Evolutionary conservation across 2,329 filamentous ascomycete genomes (phyloP), one percentile per base, ranked within the genome.

Genomic region (Fusarium compactum): DNA sequence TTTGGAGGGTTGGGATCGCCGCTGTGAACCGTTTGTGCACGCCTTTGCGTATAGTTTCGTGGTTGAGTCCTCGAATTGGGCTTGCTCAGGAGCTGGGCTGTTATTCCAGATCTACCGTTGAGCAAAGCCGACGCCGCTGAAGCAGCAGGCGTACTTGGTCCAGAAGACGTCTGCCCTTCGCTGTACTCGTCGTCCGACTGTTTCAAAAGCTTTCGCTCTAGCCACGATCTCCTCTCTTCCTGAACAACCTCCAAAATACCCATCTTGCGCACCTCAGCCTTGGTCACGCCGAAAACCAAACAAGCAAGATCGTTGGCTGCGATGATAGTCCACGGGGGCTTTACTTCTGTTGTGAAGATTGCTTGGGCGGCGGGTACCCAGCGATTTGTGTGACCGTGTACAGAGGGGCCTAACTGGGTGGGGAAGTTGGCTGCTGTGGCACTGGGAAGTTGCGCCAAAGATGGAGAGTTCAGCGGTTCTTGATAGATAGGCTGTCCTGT

Each of bases 211-310:
- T 95, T 98, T 67, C 91, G 89, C 77, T 97, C 94, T 27, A 99
- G 85, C 96, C 96, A 99, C 29, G 90, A 89, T 71, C 95, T 86
- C 62, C 94, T 88, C 79, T 98, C 95, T 79, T 95, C 90, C 79
- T 95, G 92, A 20, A 99, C 94, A 30, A 99, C 94, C 78, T 98
- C 95, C 62, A 99, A 82, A 60, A 99, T 98, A 50, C 96, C 95
- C 84, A 98, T 90, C 78, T 94, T 98, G 58, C 94, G 90, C 25
- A 99, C 93, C 80, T 99, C 96, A 7, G 93, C 93, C 77, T 94
- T 93, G n/a, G 95, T 97, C 12, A 99, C 94, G n/a, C 96, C 96
- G 82, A 98, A 99, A n/a, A 98, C 91, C 45, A 99, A 85, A 80
- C 96, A 99, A 20, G 96, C 96, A 51, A 99, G 85, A 78, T 99